These are phyloP conservation scores for Bipolaris gigantea DNA, from an alignment of 2,329 filamentous ascomycete genomes.

Conservation along the genomic window DNA sequence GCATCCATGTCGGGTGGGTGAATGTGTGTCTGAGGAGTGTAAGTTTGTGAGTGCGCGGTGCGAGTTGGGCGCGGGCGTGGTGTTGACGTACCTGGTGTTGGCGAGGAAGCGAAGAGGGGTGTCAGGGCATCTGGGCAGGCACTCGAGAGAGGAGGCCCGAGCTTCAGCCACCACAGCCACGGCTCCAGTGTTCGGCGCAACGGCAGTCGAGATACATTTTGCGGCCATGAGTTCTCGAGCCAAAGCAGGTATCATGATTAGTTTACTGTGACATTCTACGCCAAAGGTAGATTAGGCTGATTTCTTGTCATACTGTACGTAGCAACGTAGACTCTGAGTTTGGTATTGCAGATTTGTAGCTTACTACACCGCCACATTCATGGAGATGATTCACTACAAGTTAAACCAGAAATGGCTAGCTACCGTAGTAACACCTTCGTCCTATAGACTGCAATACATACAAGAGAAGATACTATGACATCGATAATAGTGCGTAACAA, in stretches of 20 bases:
- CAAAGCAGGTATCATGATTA: neutral
- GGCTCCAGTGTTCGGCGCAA: neutral
- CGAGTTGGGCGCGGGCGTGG: conserved; percentile 29
- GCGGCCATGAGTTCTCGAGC: neutral
- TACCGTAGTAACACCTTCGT: neutral
- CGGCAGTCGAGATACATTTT: neutral
- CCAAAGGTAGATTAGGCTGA: neutral
- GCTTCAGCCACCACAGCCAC: conserved; percentile 11
- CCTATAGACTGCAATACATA: neutral
- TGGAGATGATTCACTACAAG: neutral
- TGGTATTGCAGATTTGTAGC: neutral
- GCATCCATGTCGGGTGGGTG: conserved; percentile 70
- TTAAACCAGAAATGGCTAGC: neutral
- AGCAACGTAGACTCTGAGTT: neutral
- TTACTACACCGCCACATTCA: neutral
- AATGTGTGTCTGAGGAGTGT: conserved; percentile 23
- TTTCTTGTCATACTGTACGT: neutral
- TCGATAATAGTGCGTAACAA: too few relatives aligned
- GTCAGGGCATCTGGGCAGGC: conserved; percentile 24
- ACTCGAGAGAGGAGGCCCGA: conserved; percentile 16
- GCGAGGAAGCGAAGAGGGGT: conserved; percentile 33
- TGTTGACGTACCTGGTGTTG: conserved; percentile 44
- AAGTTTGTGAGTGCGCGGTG: conserved; percentile 29
- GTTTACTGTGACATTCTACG: neutral
- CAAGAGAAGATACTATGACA: too few relatives aligned